Evolutionary conservation across 2,329 filamentous ascomycete species (phyloP), one percentile per base, ranked within the genome.

Genomic region (Reticulascus tulasneorum): DNA sequence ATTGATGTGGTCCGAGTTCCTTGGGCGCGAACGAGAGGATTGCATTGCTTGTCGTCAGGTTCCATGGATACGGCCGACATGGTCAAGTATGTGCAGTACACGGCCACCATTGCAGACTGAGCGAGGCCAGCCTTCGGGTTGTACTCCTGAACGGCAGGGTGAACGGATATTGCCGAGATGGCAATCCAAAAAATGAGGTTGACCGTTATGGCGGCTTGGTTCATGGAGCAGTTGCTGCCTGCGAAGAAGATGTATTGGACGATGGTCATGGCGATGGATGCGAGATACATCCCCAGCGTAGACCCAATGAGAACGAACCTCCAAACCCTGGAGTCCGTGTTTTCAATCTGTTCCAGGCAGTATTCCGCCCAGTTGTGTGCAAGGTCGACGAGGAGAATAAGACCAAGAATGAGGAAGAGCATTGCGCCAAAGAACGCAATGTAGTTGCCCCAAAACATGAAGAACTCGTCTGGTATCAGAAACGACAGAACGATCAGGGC

Each of bases 11-110:
- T 94, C 44, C 93, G 80, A 9, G 91, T 93, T 42, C 87, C 89
- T 44, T 86, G 85, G 7, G 89, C 90, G 35, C 78, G 81, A 43
- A 96, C 73, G 21, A 98, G 74, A 8, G 93, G 93, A 63, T 98
- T 98, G 77, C 93, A 98, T 47, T 86, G 77, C 51, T 86, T 84
- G 67, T 96, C 68, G 60, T 97, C 91, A 1, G 93, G 93, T 54
- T 98, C 91, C 93, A 98, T 97, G 37, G 89, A 94, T 2, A 98
- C 93, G 18, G 93, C 93, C 3, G 90, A 96, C 81, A 98, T 88
- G 48, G 93, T 98, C 37, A 98, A 78, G 58, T 98, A 98, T 27
- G 93, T 97, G 77, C 93, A 98, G 72, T 98, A 98, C 40, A 95
- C 79, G 13, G 90, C 88, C 28, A 98, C 93, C 78, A 97, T 96